These are phyloP conservation scores for Ophiostoma sp. DNA, from an alignment of 2,329 filamentous ascomycete species.

Conservation along the genomic window DNA sequence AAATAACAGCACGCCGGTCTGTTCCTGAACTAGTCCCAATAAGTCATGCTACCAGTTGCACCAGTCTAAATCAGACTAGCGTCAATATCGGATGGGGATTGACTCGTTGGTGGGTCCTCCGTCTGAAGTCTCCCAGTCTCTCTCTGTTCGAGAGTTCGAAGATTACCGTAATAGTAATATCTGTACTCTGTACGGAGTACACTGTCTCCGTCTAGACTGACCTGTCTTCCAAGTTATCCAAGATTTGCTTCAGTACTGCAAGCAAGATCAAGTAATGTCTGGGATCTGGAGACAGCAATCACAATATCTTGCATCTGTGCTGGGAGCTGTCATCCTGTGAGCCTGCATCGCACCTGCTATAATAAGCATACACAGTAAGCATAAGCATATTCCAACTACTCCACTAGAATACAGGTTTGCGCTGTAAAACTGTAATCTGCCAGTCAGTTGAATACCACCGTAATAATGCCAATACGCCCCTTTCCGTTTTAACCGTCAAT, in stretches of 20 bases:
- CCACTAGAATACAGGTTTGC: conserved; percentile 14
- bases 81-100: background rate
- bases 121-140: background rate
- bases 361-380: background rate
- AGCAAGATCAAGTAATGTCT: background rate
- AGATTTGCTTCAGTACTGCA: background rate
- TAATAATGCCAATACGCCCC: background rate
- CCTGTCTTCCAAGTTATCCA: background rate
- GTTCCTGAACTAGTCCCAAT: conserved; percentile 21
- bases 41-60: background rate
- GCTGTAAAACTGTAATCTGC: conserved; percentile 6
- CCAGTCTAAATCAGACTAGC: background rate
- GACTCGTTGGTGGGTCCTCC: background rate
- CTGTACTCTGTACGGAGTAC: background rate
- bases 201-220: background rate
- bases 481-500: background rate
- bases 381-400: background rate
- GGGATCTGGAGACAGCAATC: too few relatives aligned
- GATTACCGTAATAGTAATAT: too few relatives aligned
- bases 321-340: too few relatives aligned
- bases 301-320: too few relatives aligned
- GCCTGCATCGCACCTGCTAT: background rate
- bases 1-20: background rate
- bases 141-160: background rate
- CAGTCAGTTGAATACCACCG: background rate